Base-by-base conservation (phyloP, 352 stramenopile species). In the Pythium dissimile region DNA sequence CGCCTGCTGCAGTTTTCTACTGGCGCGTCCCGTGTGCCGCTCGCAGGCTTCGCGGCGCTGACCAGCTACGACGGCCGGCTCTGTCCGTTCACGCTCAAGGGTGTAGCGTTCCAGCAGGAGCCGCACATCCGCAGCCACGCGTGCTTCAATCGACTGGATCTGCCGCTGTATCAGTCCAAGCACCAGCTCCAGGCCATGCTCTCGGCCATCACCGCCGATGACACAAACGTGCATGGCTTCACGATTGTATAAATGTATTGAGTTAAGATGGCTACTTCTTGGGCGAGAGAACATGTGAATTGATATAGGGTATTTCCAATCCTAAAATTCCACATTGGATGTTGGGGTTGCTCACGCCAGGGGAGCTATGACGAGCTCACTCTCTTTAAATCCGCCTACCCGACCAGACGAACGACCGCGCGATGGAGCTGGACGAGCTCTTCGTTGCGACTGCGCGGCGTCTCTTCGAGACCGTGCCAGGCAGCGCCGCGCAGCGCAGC, bases 81-180 rank as follows among this genome's bases (percentile, higher is more conserved):
- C 13, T 64, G 62, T 55, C 64, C 53, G 46, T 76, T 76, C 26
- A 69, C 66, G 5, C 42, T 74, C 27, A 51, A 69, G 4, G 60
- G 50, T 12, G 42, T 66, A n/a, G 5, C 21, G n/a, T 10, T 53
- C 2, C 9, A 28, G 5, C 23, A 44, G 35, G 21, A 56, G n/a
- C 54, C 97, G 18, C 84, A 84, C 49, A 77, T 91, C 52, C 83
- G 72, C 15, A 88, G 80, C 57, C 57, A 59, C 42, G 48, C 57
- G 41, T 65, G 57, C 34, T 65, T 65, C n/a, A 94, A 94, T 41
- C 80, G 78, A 1, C 93, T 99, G 54, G 96, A 99, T 73, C 72
- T 99, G 26, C 96, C 57, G 15, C 38, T 58, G 15, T 98, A 98
- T 62, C 75, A 88, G 13, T 84, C 71, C 20, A 97, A 93, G 67